These are phyloP conservation scores for Colletotrichum theobromicola DNA, from an alignment of 2,329 filamentous ascomycete genomes.

Conservation along the genomic window DNA sequence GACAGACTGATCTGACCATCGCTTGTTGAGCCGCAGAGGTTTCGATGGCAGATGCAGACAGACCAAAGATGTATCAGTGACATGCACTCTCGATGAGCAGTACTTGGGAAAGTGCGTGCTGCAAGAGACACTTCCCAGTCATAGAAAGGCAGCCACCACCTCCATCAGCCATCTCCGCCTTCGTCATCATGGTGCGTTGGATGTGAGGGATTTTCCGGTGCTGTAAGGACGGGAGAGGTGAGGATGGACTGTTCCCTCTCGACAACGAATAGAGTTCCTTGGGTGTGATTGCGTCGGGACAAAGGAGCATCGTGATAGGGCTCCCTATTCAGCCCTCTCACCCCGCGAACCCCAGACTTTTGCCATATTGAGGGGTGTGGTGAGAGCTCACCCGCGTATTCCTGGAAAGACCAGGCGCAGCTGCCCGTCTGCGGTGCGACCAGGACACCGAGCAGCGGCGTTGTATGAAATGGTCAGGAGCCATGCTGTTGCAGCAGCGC, in stretches of 20 bases:
- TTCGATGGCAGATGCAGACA: background rate
- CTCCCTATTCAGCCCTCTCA: background rate
- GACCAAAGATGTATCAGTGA: background rate
- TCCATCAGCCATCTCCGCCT: background rate
- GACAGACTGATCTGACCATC: background rate
- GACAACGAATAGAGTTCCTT: background rate
- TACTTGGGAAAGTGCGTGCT: background rate
- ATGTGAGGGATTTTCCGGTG: slow-evolving; percentile 14
- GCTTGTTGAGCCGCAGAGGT: slow-evolving; percentile 8
- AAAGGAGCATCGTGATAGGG: slow-evolving; percentile 5
- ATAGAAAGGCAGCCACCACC: background rate
- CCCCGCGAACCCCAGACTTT: slow-evolving; percentile 13
- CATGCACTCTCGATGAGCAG: background rate
- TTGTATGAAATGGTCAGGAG: background rate
- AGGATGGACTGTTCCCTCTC: background rate
- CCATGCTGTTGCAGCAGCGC: background rate
- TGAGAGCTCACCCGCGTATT: background rate
- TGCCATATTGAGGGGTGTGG: background rate
- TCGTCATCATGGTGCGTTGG: slow-evolving; percentile 1
- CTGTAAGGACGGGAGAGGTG: background rate
- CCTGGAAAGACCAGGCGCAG: background rate
- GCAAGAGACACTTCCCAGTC: background rate
- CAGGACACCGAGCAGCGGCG: background rate
- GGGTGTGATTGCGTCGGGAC: slow-evolving; percentile 7
- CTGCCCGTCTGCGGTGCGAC: background rate